These are phyloP conservation scores for Lyophyllum semitale DNA, from an alignment of 768 basidiomycete genomes.

Conservation along the genomic window DNA sequence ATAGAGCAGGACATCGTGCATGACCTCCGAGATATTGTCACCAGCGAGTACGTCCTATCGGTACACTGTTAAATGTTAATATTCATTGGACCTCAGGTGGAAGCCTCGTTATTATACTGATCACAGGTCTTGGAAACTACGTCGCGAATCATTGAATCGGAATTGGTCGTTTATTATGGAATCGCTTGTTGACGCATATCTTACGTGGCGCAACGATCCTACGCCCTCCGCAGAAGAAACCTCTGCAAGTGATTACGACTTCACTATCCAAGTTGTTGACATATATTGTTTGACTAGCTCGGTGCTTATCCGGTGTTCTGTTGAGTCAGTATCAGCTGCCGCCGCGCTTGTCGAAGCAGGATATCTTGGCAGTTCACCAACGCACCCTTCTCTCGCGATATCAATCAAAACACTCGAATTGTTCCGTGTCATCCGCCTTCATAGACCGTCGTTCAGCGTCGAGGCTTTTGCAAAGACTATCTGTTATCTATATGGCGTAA, in stretches of 20 bases:
- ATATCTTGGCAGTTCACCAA: conserved; percentile 18
- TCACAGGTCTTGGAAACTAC: conserved; percentile 8
- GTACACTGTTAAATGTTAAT: not conserved
- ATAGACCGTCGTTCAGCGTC: conserved; percentile 22
- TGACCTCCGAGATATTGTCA: too few species aligned
- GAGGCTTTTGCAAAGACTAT: conserved; percentile 24
- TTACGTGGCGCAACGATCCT: not conserved
- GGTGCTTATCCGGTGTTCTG: conserved; percentile 3
- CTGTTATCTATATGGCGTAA: conserved; percentile 24
- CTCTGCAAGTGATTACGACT: not conserved
- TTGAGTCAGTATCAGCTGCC: not conserved
- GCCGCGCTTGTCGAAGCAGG: conserved; percentile 19
- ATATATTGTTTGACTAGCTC: conserved; percentile 11
- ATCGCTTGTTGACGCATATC: not conserved
- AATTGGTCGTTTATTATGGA: conserved; percentile 13
- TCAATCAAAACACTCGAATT: conserved; percentile 25
- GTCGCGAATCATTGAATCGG: not conserved
- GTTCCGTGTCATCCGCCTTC: conserved; percentile 14
- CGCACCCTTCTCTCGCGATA: conserved; percentile 18
- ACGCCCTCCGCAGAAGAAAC: not conserved
- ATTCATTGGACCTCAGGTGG: not conserved
- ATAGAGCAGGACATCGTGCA: not conserved
- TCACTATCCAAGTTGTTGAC: conserved; percentile 16
- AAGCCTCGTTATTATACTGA: conserved; percentile 8
- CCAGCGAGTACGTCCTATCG: not conserved